A percentile compares a stretch with the other conserved stretches of the same genome.
Conservation (phyloP, 306 rosid species). For the Myrica gale region DNA sequence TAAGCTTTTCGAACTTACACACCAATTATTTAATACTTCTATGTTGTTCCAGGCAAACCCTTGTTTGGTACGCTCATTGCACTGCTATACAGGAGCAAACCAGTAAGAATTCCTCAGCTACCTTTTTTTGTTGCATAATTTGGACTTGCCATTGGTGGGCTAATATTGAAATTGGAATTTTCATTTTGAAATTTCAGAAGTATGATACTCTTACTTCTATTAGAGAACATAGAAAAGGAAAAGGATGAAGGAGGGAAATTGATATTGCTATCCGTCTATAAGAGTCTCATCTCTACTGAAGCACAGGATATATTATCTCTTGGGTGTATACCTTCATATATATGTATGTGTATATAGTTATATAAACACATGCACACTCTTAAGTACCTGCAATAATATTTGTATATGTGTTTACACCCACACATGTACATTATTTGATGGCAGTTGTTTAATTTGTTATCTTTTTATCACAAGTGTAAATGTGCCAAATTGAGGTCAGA, state of each 20-base stretch:
- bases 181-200: background rate
- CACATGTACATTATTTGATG: background rate
- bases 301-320: background rate
- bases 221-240: background rate
- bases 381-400: background rate
- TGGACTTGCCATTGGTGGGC: background rate
- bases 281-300: background rate
- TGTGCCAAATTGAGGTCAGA: conserved; percentile 11
- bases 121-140: conserved; percentile 16
- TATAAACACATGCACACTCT: background rate
- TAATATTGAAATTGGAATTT: background rate
- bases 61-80: conserved; percentile 91
- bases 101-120: conserved; percentile 53
- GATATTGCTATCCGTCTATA: background rate
- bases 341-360: too few relatives aligned
- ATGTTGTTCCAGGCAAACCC: conserved; percentile 71
- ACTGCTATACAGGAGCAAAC: conserved; percentile 63
- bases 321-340: background rate
- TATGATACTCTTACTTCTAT: background rate
- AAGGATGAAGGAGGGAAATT: background rate
- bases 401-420: too few relatives aligned
- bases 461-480: conserved; percentile 18
- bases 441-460: background rate
- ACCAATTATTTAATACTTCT: conserved; percentile 10
- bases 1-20: conserved; percentile 7